These are phyloP conservation scores for Parietichytrium sp. DNA, from an alignment of 108 stramenopile species.

Conservation along the genomic window DNA sequence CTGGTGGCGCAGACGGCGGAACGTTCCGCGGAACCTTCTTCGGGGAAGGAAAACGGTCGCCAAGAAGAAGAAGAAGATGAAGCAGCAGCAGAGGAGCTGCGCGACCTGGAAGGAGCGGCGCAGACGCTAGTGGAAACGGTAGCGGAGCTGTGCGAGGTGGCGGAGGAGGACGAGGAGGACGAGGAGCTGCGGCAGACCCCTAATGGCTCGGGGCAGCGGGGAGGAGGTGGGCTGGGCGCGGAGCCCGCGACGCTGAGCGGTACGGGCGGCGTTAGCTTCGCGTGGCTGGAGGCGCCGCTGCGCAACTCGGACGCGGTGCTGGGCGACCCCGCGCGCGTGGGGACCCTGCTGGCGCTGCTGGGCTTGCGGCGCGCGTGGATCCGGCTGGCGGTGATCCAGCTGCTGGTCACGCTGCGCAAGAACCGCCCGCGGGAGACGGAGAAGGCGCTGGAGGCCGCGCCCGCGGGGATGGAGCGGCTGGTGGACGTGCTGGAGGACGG, in stretches of 20 bases:
- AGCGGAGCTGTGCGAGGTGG: neutral
- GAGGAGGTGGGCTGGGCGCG: neutral
- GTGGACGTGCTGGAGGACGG: constrained; percentile 22
- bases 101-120: too few relatives aligned
- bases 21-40: too few relatives aligned
- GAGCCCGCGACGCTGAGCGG: constrained; percentile 20
- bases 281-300: constrained; percentile 19
- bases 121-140: neutral
- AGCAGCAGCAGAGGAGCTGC: too few relatives aligned
- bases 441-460: constrained; percentile 11
- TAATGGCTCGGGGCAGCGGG: neutral
- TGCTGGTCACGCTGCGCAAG: neutral
- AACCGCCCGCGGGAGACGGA: constrained; percentile 9
- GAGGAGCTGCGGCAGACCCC: constrained; percentile 26
- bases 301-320: neutral
- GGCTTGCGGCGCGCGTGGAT: neutral
- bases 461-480: constrained; percentile 12
- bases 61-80: too few relatives aligned
- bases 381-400: constrained; percentile 22
- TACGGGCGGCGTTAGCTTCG: neutral
- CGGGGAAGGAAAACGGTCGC: too few relatives aligned
- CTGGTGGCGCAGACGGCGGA: too few relatives aligned
- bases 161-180: neutral
- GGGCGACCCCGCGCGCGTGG: neutral
- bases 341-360: neutral